phyloP scores from a whole-genome alignment of 495 filamentous ascomycete genomes.

The Xylaria grammica region DNA sequence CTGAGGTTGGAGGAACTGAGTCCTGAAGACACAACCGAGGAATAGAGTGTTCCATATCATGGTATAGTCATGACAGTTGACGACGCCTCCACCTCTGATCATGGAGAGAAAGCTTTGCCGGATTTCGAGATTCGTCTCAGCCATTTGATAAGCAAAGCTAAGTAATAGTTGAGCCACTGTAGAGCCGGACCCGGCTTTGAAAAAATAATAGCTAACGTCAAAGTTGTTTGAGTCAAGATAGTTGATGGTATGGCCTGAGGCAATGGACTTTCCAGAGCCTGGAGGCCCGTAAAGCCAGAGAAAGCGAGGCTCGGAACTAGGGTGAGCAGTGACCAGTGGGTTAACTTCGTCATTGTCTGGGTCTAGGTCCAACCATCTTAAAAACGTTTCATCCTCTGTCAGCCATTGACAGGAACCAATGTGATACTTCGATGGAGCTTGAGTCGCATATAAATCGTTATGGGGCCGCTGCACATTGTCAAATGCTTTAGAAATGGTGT shows the following conservation, averaged over 20 bases:
- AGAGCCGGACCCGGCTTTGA: conserved; percentile 22
- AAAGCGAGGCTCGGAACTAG: conserved; percentile 8
- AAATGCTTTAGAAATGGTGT: not conserved
- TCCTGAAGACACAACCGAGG: conserved; percentile 29
- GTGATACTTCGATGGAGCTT: conserved; percentile 22
- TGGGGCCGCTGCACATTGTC: conserved; percentile 5
- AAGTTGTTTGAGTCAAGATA: conserved; percentile 27
- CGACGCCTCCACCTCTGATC: conserved; percentile 22
- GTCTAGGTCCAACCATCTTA: conserved; percentile 28
- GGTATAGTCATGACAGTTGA: conserved; percentile 29
- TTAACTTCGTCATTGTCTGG: conserved; percentile 16
- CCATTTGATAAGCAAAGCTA: conserved; percentile 38
- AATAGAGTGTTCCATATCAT: conserved; percentile 36
- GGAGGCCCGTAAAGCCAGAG: conserved; percentile 36
- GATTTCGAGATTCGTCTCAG: conserved; percentile 28
- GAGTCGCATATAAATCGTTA: conserved; percentile 9
- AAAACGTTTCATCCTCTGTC: conserved; percentile 21
- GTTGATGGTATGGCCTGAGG: conserved; percentile 27
- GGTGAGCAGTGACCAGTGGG: not conserved
- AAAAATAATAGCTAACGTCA: conserved; percentile 31
- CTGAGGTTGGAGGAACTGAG: conserved; percentile 25
- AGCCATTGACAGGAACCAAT: conserved; percentile 33
- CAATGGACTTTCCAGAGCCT: conserved; percentile 34
- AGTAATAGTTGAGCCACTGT: conserved; percentile 22
- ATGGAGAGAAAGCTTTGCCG: conserved; percentile 29